Percentiles rank a stretch among this genome's conserved stretches.
Evolutionary conservation across 192 early-diverging fungal genomes (phyloP).

Genomic region (Thamnidium elegans): DNA sequence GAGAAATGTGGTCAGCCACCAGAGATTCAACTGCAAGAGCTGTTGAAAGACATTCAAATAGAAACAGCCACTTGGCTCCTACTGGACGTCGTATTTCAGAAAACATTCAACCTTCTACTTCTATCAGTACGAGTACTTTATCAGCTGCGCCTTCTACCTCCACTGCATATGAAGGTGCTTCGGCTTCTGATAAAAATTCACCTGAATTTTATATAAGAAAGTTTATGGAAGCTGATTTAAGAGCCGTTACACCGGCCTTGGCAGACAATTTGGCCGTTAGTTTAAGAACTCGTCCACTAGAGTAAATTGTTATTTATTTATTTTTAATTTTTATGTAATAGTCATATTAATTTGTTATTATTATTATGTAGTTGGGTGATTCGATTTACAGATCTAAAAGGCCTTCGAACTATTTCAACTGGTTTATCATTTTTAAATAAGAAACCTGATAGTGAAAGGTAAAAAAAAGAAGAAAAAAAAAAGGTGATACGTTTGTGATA

Average conservation of each 20-base stretch:
- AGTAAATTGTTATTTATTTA: constrained; percentile 34
- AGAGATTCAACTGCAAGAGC: constrained; percentile 15
- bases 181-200: constrained; percentile 36
- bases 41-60: constrained; percentile 18
- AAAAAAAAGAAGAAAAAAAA: constrained; percentile 1
- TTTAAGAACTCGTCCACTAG: constrained; percentile 49
- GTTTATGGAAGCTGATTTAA: constrained; percentile 48
- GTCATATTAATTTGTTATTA: background rate
- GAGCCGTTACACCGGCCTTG: constrained; percentile 46
- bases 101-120: background rate
- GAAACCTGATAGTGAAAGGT: constrained; percentile 24
- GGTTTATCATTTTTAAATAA: constrained; percentile 61
- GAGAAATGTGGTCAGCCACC: constrained; percentile 23
- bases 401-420: constrained; percentile 62
- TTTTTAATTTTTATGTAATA: no score
- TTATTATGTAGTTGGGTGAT: constrained; percentile 62
- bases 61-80: background rate
- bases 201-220: constrained; percentile 55
- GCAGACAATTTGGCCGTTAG: constrained; percentile 49
- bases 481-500: background rate
- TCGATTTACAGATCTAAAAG: constrained; percentile 74
- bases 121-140: background rate
- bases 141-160: background rate
- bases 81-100: background rate
- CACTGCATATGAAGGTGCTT: background rate